Conservation (phyloP, 805 yeast genomes). For the Hanseniaspora pseudoguilliermondii region DNA sequence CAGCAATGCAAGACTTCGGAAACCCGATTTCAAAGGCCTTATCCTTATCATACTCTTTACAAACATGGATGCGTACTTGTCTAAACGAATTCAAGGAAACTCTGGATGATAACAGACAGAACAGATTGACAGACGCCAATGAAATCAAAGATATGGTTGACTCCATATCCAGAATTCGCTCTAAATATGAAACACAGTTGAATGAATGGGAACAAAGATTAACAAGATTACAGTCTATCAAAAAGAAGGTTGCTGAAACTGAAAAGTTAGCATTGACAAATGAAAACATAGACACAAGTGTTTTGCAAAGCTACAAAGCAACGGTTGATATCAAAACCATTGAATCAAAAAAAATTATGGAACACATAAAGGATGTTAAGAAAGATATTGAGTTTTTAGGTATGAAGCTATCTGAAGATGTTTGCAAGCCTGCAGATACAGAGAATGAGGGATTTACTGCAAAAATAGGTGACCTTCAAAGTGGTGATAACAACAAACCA, state of each 20-base stretch:
- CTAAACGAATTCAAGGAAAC: neutral
- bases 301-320: neutral
- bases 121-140: neutral
- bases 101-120: slow-evolving; percentile 13
- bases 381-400: neutral
- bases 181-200: neutral
- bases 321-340: neutral
- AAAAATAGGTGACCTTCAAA: neutral
- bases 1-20: neutral
- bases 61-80: neutral
- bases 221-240: neutral
- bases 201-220: neutral
- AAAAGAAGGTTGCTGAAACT: neutral
- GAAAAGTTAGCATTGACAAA: neutral
- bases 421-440: neutral
- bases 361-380: neutral
- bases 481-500: neutral
- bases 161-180: neutral
- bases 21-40: neutral
- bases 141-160: neutral
- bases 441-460: neutral
- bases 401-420: neutral
- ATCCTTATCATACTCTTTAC: neutral
- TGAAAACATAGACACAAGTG: neutral
- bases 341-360: neutral